phyloP scores from a whole-genome alignment of 2,329 filamentous ascomycete genomes.

The Metarhizium humberi region DNA sequence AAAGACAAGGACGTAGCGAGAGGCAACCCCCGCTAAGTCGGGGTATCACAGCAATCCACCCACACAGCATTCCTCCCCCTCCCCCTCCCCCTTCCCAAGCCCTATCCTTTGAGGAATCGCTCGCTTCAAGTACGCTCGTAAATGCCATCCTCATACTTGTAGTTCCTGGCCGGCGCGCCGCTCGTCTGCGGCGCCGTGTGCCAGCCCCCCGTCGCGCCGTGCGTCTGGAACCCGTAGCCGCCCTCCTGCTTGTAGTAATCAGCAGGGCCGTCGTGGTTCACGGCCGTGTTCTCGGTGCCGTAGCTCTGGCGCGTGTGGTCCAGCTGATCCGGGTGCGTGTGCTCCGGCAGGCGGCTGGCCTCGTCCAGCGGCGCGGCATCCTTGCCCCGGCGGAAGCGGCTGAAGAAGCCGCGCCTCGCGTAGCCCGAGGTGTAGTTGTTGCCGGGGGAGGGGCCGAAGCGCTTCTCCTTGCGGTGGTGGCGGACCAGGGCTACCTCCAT shows the following conservation, averaged over 20 bases:
- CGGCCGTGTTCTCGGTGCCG: constrained; percentile 27
- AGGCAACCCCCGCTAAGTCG: too few species aligned
- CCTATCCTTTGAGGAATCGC: neutral
- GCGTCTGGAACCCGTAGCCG: constrained; percentile 13
- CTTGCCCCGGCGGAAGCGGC: constrained; percentile 23
- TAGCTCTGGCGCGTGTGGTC: constrained; percentile 31
- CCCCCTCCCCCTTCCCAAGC: neutral
- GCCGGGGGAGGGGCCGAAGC: constrained; percentile 44
- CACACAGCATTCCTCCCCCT: too few species aligned
- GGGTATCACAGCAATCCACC: too few species aligned
- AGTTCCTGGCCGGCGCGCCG: constrained; percentile 12
- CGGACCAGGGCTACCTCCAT: constrained; percentile 60
- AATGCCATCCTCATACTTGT: constrained; percentile 28
- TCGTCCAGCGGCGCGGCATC: constrained; percentile 11
- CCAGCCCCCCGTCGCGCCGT: neutral
- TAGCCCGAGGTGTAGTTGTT: constrained; percentile 52
- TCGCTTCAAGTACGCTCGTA: constrained; percentile 19
- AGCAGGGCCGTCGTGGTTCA: constrained; percentile 19
- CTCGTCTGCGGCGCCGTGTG: constrained; percentile 4
- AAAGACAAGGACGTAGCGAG: too few species aligned
- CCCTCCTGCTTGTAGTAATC: constrained; percentile 18
- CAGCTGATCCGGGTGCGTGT: constrained; percentile 32
- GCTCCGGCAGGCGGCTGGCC: constrained; percentile 26
- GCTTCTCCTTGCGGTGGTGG: constrained; percentile 66
- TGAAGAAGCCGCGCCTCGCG: constrained; percentile 22